These are phyloP conservation scores for Hypoxylon lenormandii DNA, from an alignment of 495 filamentous ascomycete species.

Conservation along the genomic window DNA sequence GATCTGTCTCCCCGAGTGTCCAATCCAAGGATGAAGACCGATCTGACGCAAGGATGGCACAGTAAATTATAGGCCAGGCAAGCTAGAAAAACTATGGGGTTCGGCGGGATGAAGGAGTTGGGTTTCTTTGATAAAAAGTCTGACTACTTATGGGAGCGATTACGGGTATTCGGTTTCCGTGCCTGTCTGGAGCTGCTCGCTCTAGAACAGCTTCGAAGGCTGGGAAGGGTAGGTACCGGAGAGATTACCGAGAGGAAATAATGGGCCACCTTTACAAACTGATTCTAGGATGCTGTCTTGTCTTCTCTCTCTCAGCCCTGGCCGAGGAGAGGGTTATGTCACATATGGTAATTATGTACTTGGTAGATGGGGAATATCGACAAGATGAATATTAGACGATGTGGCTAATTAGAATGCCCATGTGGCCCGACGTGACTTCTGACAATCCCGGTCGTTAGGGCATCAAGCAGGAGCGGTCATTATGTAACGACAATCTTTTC, in stretches of 20 bases:
- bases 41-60: constrained; percentile 36
- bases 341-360: constrained; percentile 37
- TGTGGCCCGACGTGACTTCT: constrained; percentile 54
- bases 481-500: constrained; percentile 56
- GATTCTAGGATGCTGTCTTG: constrained; percentile 21
- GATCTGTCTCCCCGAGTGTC: constrained; percentile 34
- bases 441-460: constrained; percentile 53
- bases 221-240: too few relatives aligned
- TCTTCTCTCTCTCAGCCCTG: constrained; percentile 39
- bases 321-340: constrained; percentile 43
- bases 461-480: constrained; percentile 49
- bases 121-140: constrained; percentile 30
- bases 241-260: constrained; percentile 18
- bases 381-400: constrained; percentile 51
- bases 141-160: constrained; percentile 40
- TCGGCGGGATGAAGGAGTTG: constrained; percentile 27
- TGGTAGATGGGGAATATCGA: constrained; percentile 42
- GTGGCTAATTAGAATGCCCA: constrained; percentile 55
- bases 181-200: constrained; percentile 28
- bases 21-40: constrained; percentile 40
- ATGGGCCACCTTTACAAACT: constrained; percentile 23
- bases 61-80: constrained; percentile 31
- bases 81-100: constrained; percentile 42
- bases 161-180: constrained; percentile 31
- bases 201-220: constrained; percentile 30